phyloP scores from a whole-genome alignment of 495 filamentous ascomycete species.

The Chlorociboria aeruginascens region DNA sequence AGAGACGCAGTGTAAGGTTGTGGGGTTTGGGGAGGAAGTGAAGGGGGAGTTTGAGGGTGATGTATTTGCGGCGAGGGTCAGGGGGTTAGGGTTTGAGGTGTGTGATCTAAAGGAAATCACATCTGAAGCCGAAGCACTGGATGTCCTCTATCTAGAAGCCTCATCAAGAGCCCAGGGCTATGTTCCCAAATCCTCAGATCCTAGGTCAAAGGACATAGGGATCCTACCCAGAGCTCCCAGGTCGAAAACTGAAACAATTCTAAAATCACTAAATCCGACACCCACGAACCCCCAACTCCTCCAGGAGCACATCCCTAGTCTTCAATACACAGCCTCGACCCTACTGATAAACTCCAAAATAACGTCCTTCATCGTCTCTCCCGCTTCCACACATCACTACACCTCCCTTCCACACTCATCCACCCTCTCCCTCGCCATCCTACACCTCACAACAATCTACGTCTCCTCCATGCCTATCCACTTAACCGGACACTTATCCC shows the following conservation, averaged over 20 bases:
- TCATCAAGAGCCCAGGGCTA: constrained; percentile 15
- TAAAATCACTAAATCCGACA: constrained; percentile 44
- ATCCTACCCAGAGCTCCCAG: constrained; percentile 41
- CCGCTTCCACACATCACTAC: constrained; percentile 45
- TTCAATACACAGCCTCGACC: constrained; percentile 58
- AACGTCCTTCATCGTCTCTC: constrained; percentile 51
- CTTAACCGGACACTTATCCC: constrained; percentile 58
- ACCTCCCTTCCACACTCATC: constrained; percentile 39
- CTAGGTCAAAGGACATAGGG: constrained; percentile 32
- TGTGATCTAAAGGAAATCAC: constrained; percentile 48
- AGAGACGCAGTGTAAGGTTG: constrained; percentile 43
- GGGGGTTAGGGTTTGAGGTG: constrained; percentile 37
- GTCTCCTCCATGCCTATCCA: constrained; percentile 24
- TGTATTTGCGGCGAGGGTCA: constrained; percentile 43
- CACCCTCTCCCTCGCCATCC: constrained; percentile 43
- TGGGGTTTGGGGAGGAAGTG: constrained; percentile 31
- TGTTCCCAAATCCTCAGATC: constrained; percentile 46
- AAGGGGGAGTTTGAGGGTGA: constrained; percentile 43
- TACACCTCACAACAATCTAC: constrained; percentile 46
- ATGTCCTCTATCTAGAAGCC: constrained; percentile 34
- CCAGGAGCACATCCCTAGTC: constrained; percentile 51
- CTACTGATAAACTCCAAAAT: constrained; percentile 49
- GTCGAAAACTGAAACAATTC: constrained; percentile 38
- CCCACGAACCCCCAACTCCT: constrained; percentile 50
- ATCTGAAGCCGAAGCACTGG: constrained; percentile 37